Percentiles rank a stretch among this genome's conserved stretches.
Evolutionary conservation across 1,284 basidiomycete genomes (phyloP).

Genomic region (Cryptococcus sp.): DNA sequence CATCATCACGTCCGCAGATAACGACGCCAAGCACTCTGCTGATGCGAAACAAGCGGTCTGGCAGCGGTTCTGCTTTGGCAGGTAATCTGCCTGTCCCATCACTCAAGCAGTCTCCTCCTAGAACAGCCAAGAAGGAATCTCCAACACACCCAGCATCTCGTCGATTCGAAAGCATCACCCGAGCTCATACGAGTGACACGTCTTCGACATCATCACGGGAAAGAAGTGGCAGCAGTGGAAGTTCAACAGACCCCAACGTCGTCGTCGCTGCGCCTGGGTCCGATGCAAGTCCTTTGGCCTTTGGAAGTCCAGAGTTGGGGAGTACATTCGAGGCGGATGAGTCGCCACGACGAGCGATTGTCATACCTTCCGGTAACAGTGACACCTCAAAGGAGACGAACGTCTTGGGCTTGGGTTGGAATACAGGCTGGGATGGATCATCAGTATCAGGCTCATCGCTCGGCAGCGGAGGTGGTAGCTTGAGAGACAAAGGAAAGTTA

Average conservation of each 20-base stretch:
- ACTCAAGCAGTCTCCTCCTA: conserved; percentile 22
- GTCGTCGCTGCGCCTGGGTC: conserved; percentile 12
- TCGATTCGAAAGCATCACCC: conserved; percentile 17
- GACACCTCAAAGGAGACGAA: conserved; percentile 33
- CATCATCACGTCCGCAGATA: conserved; percentile 11
- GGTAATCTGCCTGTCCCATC: conserved; percentile 16
- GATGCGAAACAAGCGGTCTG: conserved; percentile 36
- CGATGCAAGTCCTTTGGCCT: conserved; percentile 38
- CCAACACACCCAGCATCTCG: conserved; percentile 24
- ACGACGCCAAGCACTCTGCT: conserved; percentile 35
- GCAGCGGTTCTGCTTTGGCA: conserved; percentile 27
- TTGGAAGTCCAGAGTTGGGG: conserved; percentile 41
- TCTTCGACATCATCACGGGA: conserved; percentile 13
- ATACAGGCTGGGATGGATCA: conserved; percentile 25
- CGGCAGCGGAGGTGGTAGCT: conserved; percentile 22
- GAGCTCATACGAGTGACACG: conserved; percentile 7
- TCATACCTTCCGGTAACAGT: conserved; percentile 12
- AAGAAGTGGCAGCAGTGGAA: conserved; percentile 28
- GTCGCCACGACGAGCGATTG: conserved; percentile 19
- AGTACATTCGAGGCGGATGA: conserved; percentile 22
- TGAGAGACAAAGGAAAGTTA: conserved; percentile 35
- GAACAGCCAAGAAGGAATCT: conserved; percentile 12
- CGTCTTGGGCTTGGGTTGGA: conserved; percentile 43
- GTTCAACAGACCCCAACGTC: conserved; percentile 12
- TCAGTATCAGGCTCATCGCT: conserved; percentile 23